Evolutionary conservation across 108 stramenopile genomes (phyloP).

Genomic region (Nitzschia palea): DNA sequence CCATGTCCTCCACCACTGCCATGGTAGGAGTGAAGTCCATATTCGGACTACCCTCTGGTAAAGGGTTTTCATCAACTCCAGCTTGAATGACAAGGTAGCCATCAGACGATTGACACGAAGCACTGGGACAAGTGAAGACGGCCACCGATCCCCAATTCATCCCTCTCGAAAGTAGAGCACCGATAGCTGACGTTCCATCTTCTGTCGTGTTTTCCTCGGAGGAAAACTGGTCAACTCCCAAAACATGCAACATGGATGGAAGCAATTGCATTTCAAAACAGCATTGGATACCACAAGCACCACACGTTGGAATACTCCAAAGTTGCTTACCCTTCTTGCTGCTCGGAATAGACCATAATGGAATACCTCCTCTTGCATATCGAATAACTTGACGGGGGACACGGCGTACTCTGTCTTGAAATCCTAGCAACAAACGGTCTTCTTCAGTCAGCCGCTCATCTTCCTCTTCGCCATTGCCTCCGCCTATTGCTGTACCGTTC

Average conservation of each 20-base stretch:
- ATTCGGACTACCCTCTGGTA: slow-evolving; percentile 11
- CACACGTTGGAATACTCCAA: slow-evolving; percentile 34
- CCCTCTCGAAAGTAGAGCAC: slow-evolving; percentile 47
- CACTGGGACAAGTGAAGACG: slow-evolving; percentile 65
- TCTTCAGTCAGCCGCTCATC: slow-evolving; percentile 73
- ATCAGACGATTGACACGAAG: slow-evolving; percentile 52
- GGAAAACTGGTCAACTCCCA: slow-evolving; percentile 42
- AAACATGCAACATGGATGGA: slow-evolving; percentile 70
- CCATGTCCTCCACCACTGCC: slow-evolving; percentile 41
- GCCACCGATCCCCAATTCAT: slow-evolving; percentile 86
- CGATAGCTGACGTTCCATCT: background rate
- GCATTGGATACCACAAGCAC: slow-evolving; percentile 45
- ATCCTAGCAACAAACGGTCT: slow-evolving; percentile 66
- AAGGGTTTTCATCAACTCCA: slow-evolving; percentile 36
- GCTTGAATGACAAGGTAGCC: slow-evolving; percentile 58
- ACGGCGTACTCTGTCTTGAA: slow-evolving; percentile 67
- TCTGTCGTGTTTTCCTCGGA: background rate
- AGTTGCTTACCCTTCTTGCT: slow-evolving; percentile 9
- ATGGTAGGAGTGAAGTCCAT: slow-evolving; percentile 22
- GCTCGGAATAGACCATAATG: slow-evolving; percentile 81
- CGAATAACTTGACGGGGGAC: slow-evolving; percentile 76
- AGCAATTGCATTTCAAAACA: slow-evolving; percentile 74
- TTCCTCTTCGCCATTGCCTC: slow-evolving; percentile 46
- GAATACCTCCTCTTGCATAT: slow-evolving; percentile 75
- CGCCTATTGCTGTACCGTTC: slow-evolving; percentile 23